phyloP scores from a whole-genome alignment of 1,284 basidiomycete species.

The Ganoderma boninense region DNA sequence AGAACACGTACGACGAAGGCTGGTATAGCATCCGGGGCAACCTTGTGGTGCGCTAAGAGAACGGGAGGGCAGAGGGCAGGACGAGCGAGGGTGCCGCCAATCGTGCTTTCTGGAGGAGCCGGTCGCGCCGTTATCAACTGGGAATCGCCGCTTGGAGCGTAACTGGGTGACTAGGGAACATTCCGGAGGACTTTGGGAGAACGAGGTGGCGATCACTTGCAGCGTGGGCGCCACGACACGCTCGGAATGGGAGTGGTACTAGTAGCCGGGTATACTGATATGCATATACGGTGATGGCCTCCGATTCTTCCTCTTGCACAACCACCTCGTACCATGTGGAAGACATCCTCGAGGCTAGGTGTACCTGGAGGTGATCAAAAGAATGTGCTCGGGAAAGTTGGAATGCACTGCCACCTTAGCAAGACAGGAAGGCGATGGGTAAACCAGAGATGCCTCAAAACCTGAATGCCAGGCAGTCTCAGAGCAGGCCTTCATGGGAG shows the following conservation, averaged over 20 bases:
- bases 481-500: conserved; percentile 13
- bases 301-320: not conserved
- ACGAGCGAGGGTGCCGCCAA: conserved; percentile 14
- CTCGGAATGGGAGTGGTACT: conserved; percentile 21
- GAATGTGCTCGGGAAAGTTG: conserved; percentile 5
- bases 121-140: conserved; percentile 32
- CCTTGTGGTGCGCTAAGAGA: conserved; percentile 9
- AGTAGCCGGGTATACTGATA: conserved; percentile 15
- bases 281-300: not conserved
- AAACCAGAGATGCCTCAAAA: conserved; percentile 3
- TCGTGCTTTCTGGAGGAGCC: conserved; percentile 21
- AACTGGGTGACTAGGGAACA: conserved; percentile 19
- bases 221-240: conserved; percentile 29
- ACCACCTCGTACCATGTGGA: not conserved
- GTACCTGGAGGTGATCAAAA: conserved; percentile 10
- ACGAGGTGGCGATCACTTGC: conserved; percentile 30
- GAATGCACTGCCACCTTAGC: conserved; percentile 22
- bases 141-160: conserved; percentile 32
- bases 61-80: conserved; percentile 15
- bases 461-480: conserved; percentile 16
- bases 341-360: conserved; percentile 9
- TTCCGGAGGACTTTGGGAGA: conserved; percentile 27
- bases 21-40: conserved; percentile 22
- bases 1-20: conserved; percentile 15
- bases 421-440: conserved; percentile 10